A percentile compares a stretch with the other conserved stretches of the same genome.
Conservation (phyloP, 257 asterid genomes). For the Ballota nigra region DNA sequence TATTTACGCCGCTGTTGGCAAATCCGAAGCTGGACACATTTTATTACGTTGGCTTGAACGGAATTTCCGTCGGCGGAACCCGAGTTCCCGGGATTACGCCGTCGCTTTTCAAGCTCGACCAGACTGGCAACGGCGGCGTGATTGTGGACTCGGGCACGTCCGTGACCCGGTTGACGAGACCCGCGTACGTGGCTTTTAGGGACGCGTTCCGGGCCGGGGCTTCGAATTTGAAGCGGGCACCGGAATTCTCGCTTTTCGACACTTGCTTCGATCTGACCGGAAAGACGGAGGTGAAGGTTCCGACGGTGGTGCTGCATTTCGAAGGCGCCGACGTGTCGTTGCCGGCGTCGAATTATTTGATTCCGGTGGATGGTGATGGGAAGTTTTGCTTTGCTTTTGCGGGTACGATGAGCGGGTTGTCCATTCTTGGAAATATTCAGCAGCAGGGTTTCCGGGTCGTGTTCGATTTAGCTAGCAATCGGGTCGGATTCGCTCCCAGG, state of each 20-base stretch:
- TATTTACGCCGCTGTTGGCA: conserved; percentile 58
- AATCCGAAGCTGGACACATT: conserved; percentile 77
- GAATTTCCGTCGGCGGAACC: conserved; percentile 78
- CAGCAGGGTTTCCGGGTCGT: conserved; percentile 73
- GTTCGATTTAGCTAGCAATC: conserved; percentile 48
- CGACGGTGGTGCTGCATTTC: conserved; percentile 84
- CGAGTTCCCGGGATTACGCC: conserved; percentile 50
- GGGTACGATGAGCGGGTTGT: conserved; percentile 64
- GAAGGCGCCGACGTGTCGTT: conserved; percentile 71
- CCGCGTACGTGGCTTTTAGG: conserved; percentile 69
- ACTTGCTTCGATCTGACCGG: conserved; percentile 85
- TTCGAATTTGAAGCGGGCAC: conserved; percentile 36
- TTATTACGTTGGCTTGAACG: conserved; percentile 64
- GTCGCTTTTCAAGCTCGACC: conserved; percentile 55
- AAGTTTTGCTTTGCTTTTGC: conserved; percentile 93
- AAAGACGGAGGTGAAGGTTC: conserved; percentile 75
- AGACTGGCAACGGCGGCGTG: conserved; percentile 67
- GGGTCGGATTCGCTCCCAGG: conserved; percentile 62
- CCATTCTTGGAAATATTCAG: conserved; percentile 62
- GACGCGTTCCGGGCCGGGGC: conserved; percentile 68
- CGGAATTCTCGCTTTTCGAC: conserved; percentile 67
- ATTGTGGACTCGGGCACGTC: conserved; percentile 91
- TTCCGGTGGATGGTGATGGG: conserved; percentile 73
- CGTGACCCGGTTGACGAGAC: conserved; percentile 69
- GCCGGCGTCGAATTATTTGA: conserved; percentile 88